These are phyloP conservation scores for Septoria linicola DNA, from an alignment of 2,329 filamentous ascomycete species.

Conservation along the genomic window DNA sequence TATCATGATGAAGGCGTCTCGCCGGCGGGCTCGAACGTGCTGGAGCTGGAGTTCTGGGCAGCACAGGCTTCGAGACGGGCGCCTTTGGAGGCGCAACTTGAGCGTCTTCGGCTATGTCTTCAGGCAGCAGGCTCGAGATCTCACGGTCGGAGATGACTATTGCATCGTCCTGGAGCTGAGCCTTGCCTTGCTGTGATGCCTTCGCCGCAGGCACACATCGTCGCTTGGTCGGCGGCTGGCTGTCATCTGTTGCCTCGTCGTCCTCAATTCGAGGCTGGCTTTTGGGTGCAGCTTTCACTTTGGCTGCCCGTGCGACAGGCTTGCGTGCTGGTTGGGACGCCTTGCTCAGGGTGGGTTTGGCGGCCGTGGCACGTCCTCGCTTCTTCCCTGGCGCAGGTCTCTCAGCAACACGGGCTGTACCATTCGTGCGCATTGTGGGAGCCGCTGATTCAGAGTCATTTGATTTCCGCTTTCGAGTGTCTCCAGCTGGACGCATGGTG, in stretches of 20 bases:
- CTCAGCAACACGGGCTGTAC: too few species aligned
- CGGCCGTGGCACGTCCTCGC: too few species aligned
- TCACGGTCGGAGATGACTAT: constrained; percentile 5
- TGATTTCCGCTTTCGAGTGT: too few species aligned
- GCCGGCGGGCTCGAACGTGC: constrained; percentile 20
- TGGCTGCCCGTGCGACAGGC: neutral
- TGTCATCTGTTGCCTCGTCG: neutral
- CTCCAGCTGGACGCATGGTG: too few species aligned
- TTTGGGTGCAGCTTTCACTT: neutral
- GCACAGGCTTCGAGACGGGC: neutral
- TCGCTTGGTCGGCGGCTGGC: neutral
- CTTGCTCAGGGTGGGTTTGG: too few species aligned
- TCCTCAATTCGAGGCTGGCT: neutral
- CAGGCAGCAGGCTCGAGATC: constrained; percentile 8
- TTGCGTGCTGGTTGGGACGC: neutral
- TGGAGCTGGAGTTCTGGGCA: constrained; percentile 1
- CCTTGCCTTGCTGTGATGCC: neutral
- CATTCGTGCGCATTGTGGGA: too few species aligned
- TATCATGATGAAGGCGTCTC: constrained; percentile 15
- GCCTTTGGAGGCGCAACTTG: neutral
- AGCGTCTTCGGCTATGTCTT: neutral
- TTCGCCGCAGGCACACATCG: neutral
- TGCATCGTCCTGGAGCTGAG: constrained; percentile 8
- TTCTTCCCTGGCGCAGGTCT: too few species aligned
- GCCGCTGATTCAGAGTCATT: too few species aligned